phyloP scores from a whole-genome alignment of 2,329 filamentous ascomycete genomes.

The Hymenoscyphus fructigenus region DNA sequence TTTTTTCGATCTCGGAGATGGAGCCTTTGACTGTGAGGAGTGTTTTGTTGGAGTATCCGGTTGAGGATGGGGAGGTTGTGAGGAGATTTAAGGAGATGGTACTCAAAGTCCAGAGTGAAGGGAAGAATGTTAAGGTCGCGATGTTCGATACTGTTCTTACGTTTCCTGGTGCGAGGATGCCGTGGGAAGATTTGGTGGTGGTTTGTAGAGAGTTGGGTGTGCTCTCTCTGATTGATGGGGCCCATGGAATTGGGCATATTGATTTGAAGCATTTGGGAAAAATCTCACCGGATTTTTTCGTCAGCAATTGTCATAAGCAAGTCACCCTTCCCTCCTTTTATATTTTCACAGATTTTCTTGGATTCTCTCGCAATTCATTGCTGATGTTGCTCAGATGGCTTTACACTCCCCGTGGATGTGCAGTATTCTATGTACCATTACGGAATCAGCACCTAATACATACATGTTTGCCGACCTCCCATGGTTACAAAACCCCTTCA shows the following conservation, averaged over 20 bases:
- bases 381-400: slow-evolving; percentile 58
- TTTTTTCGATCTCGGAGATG: slow-evolving; percentile 57
- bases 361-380: not conserved
- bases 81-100: slow-evolving; percentile 58
- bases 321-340: slow-evolving; percentile 26
- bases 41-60: slow-evolving; percentile 66
- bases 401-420: slow-evolving; percentile 75
- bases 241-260: slow-evolving; percentile 77
- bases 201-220: slow-evolving; percentile 66
- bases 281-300: slow-evolving; percentile 80
- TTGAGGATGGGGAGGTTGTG: slow-evolving; percentile 66
- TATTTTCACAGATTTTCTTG: not conserved
- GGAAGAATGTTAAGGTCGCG: slow-evolving; percentile 66
- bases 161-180: slow-evolving; percentile 73
- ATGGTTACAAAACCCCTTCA: slow-evolving; percentile 59
- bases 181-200: slow-evolving; percentile 66
- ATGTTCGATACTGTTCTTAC: slow-evolving; percentile 80
- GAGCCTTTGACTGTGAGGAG: slow-evolving; percentile 12
- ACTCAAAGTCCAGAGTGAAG: slow-evolving; percentile 47
- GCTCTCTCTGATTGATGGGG: slow-evolving; percentile 76
- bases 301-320: slow-evolving; percentile 91
- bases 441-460: slow-evolving; percentile 76
- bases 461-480: slow-evolving; percentile 75
- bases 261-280: slow-evolving; percentile 63
- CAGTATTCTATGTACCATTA: slow-evolving; percentile 76